Conservation (phyloP, 352 stramenopile genomes). For the Phytophthora agathidicida region DNA sequence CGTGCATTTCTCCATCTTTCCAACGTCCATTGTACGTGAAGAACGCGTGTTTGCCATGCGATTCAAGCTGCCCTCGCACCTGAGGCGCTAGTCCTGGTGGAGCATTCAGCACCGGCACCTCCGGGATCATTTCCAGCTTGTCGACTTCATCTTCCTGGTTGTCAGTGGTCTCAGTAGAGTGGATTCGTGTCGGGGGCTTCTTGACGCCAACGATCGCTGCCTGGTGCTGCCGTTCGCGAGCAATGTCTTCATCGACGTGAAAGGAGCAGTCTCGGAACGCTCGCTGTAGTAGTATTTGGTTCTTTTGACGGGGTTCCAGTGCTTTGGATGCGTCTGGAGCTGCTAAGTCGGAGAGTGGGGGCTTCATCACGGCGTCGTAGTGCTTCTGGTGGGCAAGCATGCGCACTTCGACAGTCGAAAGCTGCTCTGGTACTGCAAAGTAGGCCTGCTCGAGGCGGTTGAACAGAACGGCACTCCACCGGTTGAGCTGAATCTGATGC, state of each 20-base stretch:
- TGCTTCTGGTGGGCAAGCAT: constrained; percentile 62
- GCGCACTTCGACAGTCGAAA: constrained; percentile 67
- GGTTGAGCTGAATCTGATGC: constrained; percentile 69
- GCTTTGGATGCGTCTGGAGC: constrained; percentile 3
- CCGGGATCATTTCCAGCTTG: constrained; percentile 56
- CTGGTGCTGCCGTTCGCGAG: constrained; percentile 16
- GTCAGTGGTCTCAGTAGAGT: constrained; percentile 25
- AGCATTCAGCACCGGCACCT: constrained; percentile 32
- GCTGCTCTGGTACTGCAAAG: constrained; percentile 50
- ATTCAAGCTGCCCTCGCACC: constrained; percentile 67
- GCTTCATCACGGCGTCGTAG: constrained; percentile 51
- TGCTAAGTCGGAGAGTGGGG: constrained; percentile 8
- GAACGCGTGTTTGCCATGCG: constrained; percentile 66
- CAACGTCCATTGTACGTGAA: constrained; percentile 74
- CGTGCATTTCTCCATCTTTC: constrained; percentile 74
- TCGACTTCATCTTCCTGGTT: constrained; percentile 53
- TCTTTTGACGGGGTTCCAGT: constrained; percentile 56
- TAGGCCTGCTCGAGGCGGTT: constrained; percentile 69
- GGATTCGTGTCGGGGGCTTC: constrained; percentile 20
- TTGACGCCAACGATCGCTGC: constrained; percentile 20
- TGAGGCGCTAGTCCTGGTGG: constrained; percentile 66
- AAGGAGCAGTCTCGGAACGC: constrained; percentile 80
- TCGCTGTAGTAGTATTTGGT: constrained; percentile 59
- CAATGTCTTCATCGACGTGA: constrained; percentile 41
- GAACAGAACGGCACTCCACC: constrained; percentile 74